Evolutionary conservation across 129 eudicot species (phyloP), one percentile per base, ranked within the genome.

Genomic region (Helianthus tuberosus): DNA sequence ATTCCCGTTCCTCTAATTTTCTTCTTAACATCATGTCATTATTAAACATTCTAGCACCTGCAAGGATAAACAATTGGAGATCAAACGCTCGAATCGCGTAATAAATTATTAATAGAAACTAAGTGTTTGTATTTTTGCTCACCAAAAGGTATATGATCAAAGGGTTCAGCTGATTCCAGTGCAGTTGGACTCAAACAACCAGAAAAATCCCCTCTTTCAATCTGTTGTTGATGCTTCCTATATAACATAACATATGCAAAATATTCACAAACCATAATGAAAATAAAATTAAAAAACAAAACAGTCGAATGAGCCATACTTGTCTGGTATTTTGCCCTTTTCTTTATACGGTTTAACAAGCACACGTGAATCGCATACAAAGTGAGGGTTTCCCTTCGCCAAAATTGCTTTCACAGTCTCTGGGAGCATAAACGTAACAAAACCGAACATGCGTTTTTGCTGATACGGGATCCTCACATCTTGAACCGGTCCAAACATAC

Each of bases 391-490:
- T 29, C 99, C 99, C 84, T 94, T 94, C n/a, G 97, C 96, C 64
- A 94, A 73, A 71, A 94, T 94, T 20, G 88, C 84, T 77, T 91
- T 94, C 66, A 94, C 99, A 14, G 99, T 94, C 54, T 94, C 99
- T 0, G 99, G 87, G 38, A 83, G 93, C 64, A 88, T 82, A 77
- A 94, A 94, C 5, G 99, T 94, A 23, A 94, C 99, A 68, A 94
- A 94, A 4, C 99, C 99, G 52, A 94, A 94, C 99, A 94, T 94
- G 15, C 99, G 85, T 79, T 94, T 94, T 84, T 94, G 99, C 79
- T 94, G 99, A 74, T 90, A 94, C 1, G 99, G 99, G 48, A 94
- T 94, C 82, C 99, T 86, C 75, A 94, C 99, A 82, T 94, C 99
- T 86, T 90, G 96, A 46, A 94, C 99, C 3, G 97, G 99, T 66